Evolutionary conservation across 2,329 filamentous ascomycete species (phyloP).

Genomic region (Botrytis porri): DNA sequence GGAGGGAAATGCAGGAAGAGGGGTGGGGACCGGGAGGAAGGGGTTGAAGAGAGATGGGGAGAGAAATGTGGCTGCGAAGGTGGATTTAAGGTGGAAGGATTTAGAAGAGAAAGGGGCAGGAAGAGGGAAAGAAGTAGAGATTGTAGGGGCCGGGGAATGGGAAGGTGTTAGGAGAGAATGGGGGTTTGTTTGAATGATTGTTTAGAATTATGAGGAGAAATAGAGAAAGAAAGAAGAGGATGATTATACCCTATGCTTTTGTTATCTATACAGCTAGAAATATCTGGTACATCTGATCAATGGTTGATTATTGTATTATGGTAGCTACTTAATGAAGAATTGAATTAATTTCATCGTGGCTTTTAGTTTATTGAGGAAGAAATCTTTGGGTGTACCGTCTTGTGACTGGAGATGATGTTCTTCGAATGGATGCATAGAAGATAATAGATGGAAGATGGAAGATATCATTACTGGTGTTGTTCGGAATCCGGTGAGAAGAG

Average conservation of each 20-base stretch:
- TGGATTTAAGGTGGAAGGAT: slow-evolving; percentile 33
- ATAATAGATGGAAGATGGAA: too few relatives aligned
- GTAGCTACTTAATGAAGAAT: background rate
- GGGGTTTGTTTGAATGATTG: slow-evolving; percentile 35
- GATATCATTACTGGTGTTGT: too few relatives aligned
- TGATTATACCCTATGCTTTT: slow-evolving; percentile 11
- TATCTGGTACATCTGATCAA: background rate
- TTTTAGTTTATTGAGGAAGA: background rate
- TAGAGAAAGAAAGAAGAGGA: background rate
- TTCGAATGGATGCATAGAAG: too few relatives aligned
- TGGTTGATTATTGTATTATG: background rate
- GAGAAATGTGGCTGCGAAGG: slow-evolving; percentile 30
- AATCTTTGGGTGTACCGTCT: background rate
- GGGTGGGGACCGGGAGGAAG: slow-evolving; percentile 22
- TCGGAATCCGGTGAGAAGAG: too few relatives aligned
- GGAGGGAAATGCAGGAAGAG: slow-evolving; percentile 29
- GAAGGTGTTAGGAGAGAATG: slow-evolving; percentile 34
- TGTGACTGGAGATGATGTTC: background rate
- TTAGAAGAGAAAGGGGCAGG: slow-evolving; percentile 31
- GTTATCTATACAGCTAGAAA: background rate
- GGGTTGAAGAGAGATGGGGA: slow-evolving; percentile 16
- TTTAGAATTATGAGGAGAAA: background rate
- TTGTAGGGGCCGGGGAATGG: slow-evolving; percentile 35
- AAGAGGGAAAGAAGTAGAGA: slow-evolving; percentile 33
- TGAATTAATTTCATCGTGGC: background rate